Evolutionary conservation across 169 alveolate species (phyloP).

Genomic region (Plasmodium inui): DNA sequence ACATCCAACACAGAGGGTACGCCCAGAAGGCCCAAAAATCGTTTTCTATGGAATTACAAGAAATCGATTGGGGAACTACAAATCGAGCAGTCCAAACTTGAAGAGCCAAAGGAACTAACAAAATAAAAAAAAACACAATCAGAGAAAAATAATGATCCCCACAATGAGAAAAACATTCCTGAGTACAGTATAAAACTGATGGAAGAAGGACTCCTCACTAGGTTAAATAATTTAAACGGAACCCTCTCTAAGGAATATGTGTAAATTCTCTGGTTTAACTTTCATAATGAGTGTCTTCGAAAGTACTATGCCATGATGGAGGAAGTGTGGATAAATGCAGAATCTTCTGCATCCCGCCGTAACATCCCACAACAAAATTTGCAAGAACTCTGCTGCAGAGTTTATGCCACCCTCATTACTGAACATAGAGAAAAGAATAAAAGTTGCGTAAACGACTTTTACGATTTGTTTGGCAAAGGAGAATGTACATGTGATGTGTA

Average conservation of each 20-base stretch:
- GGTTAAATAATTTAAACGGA: neutral
- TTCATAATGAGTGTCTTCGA: neutral
- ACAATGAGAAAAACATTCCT: neutral
- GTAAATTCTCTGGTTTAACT: slow-evolving; percentile 35
- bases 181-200: slow-evolving; percentile 1
- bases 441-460: neutral
- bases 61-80: neutral
- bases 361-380: neutral
- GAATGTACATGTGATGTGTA: slow-evolving; percentile 21
- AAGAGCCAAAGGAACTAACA: neutral
- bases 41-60: neutral
- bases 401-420: neutral
- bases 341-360: neutral
- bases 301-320: slow-evolving; percentile 13
- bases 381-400: slow-evolving; percentile 6
- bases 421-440: neutral
- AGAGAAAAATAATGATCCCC: neutral
- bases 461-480: slow-evolving; percentile 6
- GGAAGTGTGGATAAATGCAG: neutral
- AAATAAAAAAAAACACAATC: neutral
- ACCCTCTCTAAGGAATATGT: neutral
- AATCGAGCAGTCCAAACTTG: neutral
- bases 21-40: neutral
- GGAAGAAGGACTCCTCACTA: slow-evolving; percentile 1
- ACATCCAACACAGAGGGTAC: neutral